Conservation (phyloP, 2,329 filamentous ascomycete genomes). For the Colletotrichum cordylinicola region DNA sequence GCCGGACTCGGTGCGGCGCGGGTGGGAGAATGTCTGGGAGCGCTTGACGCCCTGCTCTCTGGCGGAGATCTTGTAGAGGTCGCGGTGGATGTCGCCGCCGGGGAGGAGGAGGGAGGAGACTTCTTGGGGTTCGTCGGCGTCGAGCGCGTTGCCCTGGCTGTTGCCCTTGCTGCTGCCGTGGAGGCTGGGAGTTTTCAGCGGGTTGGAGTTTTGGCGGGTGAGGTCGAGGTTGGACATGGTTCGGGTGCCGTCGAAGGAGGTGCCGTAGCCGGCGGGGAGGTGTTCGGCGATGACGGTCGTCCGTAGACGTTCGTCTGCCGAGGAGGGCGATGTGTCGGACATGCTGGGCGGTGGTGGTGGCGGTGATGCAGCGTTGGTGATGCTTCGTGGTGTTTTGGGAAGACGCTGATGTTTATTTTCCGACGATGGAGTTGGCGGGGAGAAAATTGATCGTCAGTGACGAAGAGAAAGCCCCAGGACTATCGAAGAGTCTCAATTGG, state of each 20-base stretch:
- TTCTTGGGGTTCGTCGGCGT: constrained; percentile 31
- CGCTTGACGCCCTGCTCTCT: constrained; percentile 57
- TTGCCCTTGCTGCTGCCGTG: constrained; percentile 20
- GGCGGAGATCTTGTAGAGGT: constrained; percentile 76
- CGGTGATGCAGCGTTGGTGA: background rate
- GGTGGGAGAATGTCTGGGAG: constrained; percentile 71
- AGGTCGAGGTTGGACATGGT: constrained; percentile 9
- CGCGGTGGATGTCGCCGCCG: constrained; percentile 80
- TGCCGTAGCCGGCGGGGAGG: constrained; percentile 23
- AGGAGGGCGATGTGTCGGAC: constrained; percentile 15
- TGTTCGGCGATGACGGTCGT: constrained; percentile 21
- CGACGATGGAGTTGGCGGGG: background rate
- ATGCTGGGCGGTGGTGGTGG: background rate
- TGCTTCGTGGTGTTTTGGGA: background rate
- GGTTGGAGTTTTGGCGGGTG: constrained; percentile 2
- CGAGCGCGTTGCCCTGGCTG: background rate
- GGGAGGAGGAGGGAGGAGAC: constrained; percentile 75
- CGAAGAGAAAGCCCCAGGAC: background rate
- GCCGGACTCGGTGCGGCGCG: constrained; percentile 28
- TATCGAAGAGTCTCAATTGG: background rate
- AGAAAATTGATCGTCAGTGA: background rate
- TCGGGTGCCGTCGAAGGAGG: constrained; percentile 23
- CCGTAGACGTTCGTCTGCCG: constrained; percentile 12
- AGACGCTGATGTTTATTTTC: background rate
- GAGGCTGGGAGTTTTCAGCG: background rate